Evolutionary conservation across 2,329 filamentous ascomycete species (phyloP).

Genomic region (Calonectria hawksworthii): DNA sequence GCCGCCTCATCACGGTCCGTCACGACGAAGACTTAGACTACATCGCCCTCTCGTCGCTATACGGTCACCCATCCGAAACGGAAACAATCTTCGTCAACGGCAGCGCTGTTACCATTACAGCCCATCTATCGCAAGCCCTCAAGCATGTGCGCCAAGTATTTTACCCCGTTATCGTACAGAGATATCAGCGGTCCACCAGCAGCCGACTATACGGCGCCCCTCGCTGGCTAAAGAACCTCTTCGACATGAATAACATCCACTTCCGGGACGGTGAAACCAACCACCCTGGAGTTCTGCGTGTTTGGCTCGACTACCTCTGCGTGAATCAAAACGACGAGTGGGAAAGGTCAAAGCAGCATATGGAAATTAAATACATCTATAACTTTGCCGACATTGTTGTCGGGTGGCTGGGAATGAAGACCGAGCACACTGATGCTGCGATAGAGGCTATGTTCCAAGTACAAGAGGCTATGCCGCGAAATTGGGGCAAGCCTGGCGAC

Average conservation of each 20-base stretch:
- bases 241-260: constrained; percentile 8
- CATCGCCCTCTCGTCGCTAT: constrained; percentile 49
- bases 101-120: constrained; percentile 43
- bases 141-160: constrained; percentile 51
- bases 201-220: constrained; percentile 25
- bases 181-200: constrained; percentile 35
- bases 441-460: constrained; percentile 45
- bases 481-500: constrained; percentile 52
- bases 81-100: constrained; percentile 50
- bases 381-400: constrained; percentile 49
- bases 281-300: constrained; percentile 38
- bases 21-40: constrained; percentile 45
- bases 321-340: constrained; percentile 44
- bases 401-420: constrained; percentile 50
- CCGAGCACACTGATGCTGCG: constrained; percentile 44
- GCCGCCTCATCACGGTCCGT: constrained; percentile 49
- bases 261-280: constrained; percentile 30
- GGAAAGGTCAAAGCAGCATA: constrained; percentile 45
- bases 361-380: constrained; percentile 48
- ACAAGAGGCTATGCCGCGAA: constrained; percentile 49
- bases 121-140: constrained; percentile 48
- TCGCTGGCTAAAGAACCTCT: constrained; percentile 29
- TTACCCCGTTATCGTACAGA: constrained; percentile 41
- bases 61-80: constrained; percentile 46
- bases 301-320: constrained; percentile 51